phyloP scores from a whole-genome alignment of 345 rosid species.

The Carallia brachiata region DNA sequence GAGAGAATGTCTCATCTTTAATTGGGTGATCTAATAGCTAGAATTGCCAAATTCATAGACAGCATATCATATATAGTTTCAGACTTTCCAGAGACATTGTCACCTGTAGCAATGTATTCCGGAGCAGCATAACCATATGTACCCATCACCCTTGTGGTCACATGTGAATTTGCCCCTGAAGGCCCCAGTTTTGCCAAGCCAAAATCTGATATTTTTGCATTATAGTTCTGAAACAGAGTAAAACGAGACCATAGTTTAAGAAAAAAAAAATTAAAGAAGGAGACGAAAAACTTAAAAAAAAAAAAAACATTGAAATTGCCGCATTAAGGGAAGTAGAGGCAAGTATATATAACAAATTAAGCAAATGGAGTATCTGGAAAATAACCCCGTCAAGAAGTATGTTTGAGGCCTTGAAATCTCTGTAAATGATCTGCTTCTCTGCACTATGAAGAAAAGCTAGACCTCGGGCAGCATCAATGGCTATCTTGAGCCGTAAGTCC shows the following conservation, averaged over 20 bases:
- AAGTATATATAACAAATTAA: too few species aligned
- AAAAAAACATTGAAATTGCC: not conserved
- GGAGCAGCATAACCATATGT: constrained; percentile 62
- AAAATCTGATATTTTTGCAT: constrained; percentile 64
- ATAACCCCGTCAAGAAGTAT: constrained; percentile 76
- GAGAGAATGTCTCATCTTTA: too few species aligned
- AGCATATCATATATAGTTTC: not conserved
- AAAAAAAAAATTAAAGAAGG: not conserved
- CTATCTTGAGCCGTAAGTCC: constrained; percentile 74
- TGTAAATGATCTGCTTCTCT: constrained; percentile 69
- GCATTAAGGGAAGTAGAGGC: too few species aligned
- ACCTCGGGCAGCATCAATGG: constrained; percentile 78
- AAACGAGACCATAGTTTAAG: not conserved
- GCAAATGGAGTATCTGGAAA: not conserved
- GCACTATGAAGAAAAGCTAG: constrained; percentile 70
- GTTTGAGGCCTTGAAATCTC: constrained; percentile 85
- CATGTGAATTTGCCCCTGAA: constrained; percentile 48
- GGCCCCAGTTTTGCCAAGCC: constrained; percentile 76
- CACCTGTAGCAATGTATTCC: constrained; percentile 70
- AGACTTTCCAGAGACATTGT: constrained; percentile 1
- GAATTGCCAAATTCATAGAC: too few species aligned
- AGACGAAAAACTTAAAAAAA: not conserved
- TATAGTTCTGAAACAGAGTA: constrained; percentile 36
- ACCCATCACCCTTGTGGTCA: constrained; percentile 43
- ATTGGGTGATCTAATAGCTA: too few species aligned